phyloP scores from a whole-genome alignment of 2,329 filamentous ascomycete genomes.

The Madurella mycetomatis region DNA sequence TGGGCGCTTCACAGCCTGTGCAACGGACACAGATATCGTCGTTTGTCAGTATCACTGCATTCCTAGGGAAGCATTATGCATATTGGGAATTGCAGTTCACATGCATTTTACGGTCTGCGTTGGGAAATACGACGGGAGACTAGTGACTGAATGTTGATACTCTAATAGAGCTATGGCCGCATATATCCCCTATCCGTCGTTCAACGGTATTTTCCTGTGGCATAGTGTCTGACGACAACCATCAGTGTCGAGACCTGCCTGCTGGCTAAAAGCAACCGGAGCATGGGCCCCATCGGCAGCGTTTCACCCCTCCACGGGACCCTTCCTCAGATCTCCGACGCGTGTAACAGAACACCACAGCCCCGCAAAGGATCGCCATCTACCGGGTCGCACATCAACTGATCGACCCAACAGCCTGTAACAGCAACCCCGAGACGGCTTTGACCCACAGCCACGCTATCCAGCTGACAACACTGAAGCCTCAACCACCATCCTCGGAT shows the following conservation, averaged over 20 bases:
- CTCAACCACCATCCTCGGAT: conserved; percentile 8
- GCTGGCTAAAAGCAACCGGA: not conserved
- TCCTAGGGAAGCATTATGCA: not conserved
- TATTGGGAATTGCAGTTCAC: conserved; percentile 1
- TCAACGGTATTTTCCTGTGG: not conserved
- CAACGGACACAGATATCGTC: not conserved
- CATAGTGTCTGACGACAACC: not conserved
- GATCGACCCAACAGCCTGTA: not conserved
- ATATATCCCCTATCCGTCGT: not conserved
- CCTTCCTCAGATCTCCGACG: conserved; percentile 2
- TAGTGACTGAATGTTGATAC: not conserved
- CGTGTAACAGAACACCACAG: not conserved
- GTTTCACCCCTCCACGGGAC: not conserved
- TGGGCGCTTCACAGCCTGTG: conserved; percentile 2
- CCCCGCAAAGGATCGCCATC: not conserved
- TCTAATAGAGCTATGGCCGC: not conserved
- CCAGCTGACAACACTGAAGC: conserved; percentile 4
- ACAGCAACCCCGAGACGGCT: not conserved
- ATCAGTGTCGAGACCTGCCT: not conserved
- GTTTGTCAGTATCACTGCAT: conserved; percentile 1
- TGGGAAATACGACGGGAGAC: not conserved
- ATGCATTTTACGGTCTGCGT: conserved; percentile 6
- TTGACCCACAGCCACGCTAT: conserved; percentile 6
- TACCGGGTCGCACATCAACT: not conserved
- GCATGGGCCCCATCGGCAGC: not conserved